A percentile compares a stretch with the other conserved stretches of the same genome.
phyloP scores from a whole-genome alignment of 108 stramenopile species.

The Nannochloropsis gaditana region DNA sequence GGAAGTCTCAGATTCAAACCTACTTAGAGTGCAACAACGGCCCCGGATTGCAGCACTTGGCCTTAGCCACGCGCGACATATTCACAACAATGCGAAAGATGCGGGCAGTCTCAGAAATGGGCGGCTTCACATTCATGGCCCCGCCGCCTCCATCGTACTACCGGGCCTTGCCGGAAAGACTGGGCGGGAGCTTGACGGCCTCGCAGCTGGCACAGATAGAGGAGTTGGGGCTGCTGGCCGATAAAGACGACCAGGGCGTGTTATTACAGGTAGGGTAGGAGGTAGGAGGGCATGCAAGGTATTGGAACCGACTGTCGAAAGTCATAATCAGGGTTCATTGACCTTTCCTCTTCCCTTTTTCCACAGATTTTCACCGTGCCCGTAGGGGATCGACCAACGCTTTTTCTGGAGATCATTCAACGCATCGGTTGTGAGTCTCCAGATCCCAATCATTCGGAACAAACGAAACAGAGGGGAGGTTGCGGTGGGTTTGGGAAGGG shows the following conservation, averaged over 20 bases:
- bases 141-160: slow-evolving; percentile 67
- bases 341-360: neutral
- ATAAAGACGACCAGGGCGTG: slow-evolving; percentile 76
- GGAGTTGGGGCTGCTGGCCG: slow-evolving; percentile 70
- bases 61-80: slow-evolving; percentile 70
- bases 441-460: neutral
- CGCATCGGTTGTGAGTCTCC: slow-evolving; percentile 67
- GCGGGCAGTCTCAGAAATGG: slow-evolving; percentile 58
- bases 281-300: neutral
- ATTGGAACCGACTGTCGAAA: neutral
- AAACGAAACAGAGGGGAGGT: slow-evolving; percentile 52
- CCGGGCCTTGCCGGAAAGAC: neutral
- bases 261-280: slow-evolving; percentile 45
- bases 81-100: slow-evolving; percentile 66
- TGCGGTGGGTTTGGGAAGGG: slow-evolving; percentile 85
- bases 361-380: slow-evolving; percentile 77
- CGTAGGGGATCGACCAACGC: slow-evolving; percentile 70
- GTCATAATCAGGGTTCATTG: neutral
- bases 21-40: slow-evolving; percentile 78
- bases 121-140: slow-evolving; percentile 74
- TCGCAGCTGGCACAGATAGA: slow-evolving; percentile 58
- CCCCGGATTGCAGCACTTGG: slow-evolving; percentile 75
- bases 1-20: slow-evolving; percentile 63
- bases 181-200: slow-evolving; percentile 42
- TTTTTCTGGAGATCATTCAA: slow-evolving; percentile 83